Conservation (phyloP, 2,329 filamentous ascomycete species). For the Alternaria novae-zelandiae region DNA sequence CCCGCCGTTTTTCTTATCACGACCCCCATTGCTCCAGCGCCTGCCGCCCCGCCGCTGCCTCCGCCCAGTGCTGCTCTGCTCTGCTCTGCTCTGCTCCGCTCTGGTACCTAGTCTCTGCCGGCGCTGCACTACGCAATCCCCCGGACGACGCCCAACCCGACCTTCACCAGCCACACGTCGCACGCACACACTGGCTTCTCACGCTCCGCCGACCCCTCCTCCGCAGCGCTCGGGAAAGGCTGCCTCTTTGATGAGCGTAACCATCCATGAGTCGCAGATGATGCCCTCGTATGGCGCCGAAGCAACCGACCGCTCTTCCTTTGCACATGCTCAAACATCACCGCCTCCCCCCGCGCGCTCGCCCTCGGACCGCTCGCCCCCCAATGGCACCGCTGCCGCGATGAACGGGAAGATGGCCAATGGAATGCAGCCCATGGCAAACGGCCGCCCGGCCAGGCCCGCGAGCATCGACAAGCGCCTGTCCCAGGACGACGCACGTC, state of each 20-base stretch:
- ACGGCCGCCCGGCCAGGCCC: constrained; percentile 44
- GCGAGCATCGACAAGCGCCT: constrained; percentile 48
- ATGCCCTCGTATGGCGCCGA: constrained; percentile 61
- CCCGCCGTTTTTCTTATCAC: constrained; percentile 8
- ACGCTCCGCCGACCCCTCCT: constrained; percentile 33
- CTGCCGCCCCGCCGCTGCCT: constrained; percentile 1
- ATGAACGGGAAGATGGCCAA: constrained; percentile 46
- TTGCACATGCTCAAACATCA: constrained; percentile 44
- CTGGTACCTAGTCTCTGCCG: constrained; percentile 5
- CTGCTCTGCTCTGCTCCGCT: constrained; percentile 1
- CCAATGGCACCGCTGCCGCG: constrained; percentile 36
- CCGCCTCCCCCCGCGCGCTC: constrained; percentile 37
- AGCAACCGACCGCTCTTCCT: constrained; percentile 43
- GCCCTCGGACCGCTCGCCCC: constrained; percentile 31
- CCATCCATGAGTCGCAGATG: constrained; percentile 46
- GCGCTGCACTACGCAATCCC: constrained; percentile 17
- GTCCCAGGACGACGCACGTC: constrained; percentile 36
- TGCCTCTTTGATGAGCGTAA: constrained; percentile 41
- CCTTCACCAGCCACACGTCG: constrained; percentile 19
- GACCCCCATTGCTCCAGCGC: not conserved
- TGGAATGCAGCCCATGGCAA: constrained; percentile 44
- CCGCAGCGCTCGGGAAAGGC: constrained; percentile 34
- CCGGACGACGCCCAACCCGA: constrained; percentile 11
- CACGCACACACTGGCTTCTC: constrained; percentile 32
- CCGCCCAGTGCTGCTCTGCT: not conserved